Conservation (phyloP, 371 early-diverging fungal species). For the Rhizopus sp. region DNA sequence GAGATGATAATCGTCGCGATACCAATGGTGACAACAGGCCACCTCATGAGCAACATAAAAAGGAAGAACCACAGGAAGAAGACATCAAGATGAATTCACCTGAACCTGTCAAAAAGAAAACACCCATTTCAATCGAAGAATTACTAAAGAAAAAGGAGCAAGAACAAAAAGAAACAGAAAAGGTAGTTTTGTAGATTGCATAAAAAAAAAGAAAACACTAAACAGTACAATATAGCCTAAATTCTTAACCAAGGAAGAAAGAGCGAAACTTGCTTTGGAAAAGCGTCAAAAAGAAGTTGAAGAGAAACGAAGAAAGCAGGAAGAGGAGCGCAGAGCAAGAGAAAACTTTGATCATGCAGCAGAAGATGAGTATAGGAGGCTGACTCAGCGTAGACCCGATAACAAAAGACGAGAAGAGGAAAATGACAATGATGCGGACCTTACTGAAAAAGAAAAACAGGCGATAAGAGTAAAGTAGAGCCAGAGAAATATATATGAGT, state of each 20-base stretch:
- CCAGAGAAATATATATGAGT: neutral
- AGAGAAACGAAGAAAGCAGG: constrained; percentile 60
- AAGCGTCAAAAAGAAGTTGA: constrained; percentile 83
- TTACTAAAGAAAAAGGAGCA: constrained; percentile 66
- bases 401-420: constrained; percentile 26
- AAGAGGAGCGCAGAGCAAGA: constrained; percentile 62
- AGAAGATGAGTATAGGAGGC: constrained; percentile 43
- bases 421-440: constrained; percentile 14
- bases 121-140: constrained; percentile 79
- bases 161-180: constrained; percentile 54
- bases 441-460: constrained; percentile 52
- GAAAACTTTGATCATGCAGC: constrained; percentile 62
- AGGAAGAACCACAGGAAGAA: constrained; percentile 16
- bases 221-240: constrained; percentile 58
- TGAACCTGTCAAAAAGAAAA: constrained; percentile 42
- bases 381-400: constrained; percentile 32
- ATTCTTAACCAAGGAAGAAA: constrained; percentile 91
- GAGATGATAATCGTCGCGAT: constrained; percentile 6
- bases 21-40: constrained; percentile 19
- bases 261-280: constrained; percentile 86
- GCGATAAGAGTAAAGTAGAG: constrained; percentile 43
- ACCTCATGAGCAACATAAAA: constrained; percentile 14
- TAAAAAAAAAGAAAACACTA: neutral
- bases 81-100: constrained; percentile 16
- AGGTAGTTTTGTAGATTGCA: constrained; percentile 32